Conservation (phyloP, 2,329 filamentous ascomycete species). For the Penicillium aurantiogriseum region DNA sequence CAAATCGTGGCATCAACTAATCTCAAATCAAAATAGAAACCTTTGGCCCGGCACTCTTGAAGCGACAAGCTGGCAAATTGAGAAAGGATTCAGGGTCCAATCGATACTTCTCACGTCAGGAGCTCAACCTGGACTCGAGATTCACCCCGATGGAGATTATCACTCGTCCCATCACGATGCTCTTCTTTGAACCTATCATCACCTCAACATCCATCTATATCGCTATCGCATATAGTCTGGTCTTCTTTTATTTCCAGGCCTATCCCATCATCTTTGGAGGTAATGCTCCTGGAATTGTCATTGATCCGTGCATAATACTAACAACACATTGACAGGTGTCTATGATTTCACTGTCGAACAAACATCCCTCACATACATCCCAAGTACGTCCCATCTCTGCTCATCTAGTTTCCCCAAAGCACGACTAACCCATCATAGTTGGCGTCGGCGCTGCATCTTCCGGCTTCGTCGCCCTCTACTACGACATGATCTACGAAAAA, state of each 20-base stretch:
- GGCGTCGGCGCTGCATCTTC: constrained; percentile 61
- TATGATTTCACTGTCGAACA: constrained; percentile 65
- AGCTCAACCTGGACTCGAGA: constrained; percentile 46
- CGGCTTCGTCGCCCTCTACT: constrained; percentile 62
- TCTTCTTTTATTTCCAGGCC: constrained; percentile 74
- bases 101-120: constrained; percentile 57
- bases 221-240: constrained; percentile 66
- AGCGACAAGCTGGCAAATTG: constrained; percentile 56
- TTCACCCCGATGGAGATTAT: constrained; percentile 68
- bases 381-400: constrained; percentile 42
- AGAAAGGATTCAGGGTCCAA: constrained; percentile 55
- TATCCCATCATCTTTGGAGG: constrained; percentile 68
- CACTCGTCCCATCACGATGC: constrained; percentile 70
- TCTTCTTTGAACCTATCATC: constrained; percentile 70
- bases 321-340: constrained; percentile 37
- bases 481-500: constrained; percentile 59
- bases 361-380: constrained; percentile 66
- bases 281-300: background rate
- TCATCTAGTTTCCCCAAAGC: too few relatives aligned
- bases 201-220: constrained; percentile 68
- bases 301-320: background rate
- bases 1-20: background rate
- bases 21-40: constrained; percentile 48
- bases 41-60: constrained; percentile 59
- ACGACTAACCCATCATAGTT: constrained; percentile 38